These are phyloP conservation scores for Candida sphagnicola DNA, from an alignment of 805 yeast species.

Conservation along the genomic window DNA sequence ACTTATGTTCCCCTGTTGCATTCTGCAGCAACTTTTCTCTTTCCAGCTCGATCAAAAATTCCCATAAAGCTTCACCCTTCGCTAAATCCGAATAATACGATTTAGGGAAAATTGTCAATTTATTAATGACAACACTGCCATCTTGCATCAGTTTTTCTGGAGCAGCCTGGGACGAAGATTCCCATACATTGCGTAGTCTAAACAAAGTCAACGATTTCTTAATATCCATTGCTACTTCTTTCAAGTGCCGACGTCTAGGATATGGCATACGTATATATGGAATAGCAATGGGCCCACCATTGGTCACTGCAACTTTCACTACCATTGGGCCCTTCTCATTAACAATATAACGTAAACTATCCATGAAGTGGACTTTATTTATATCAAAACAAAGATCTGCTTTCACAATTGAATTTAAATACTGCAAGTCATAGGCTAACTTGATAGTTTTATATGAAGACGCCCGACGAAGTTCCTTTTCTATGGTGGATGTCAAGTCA, in stretches of 20 bases:
- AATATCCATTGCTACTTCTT: conserved; percentile 27
- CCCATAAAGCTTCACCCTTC: conserved; percentile 34
- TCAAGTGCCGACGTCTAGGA: conserved; percentile 13
- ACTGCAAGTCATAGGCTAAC: conserved; percentile 29
- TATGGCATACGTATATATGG: conserved; percentile 27
- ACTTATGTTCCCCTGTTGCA: too few species aligned
- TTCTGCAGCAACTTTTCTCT: not conserved
- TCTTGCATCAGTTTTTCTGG: conserved; percentile 15
- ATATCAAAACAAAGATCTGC: conserved; percentile 32
- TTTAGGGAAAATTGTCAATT: conserved; percentile 25
- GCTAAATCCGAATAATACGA: conserved; percentile 22
- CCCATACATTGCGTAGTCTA: conserved; percentile 29
- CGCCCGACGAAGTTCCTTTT: conserved; percentile 19
- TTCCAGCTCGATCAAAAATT: conserved; percentile 16
- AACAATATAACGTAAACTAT: conserved; percentile 16
- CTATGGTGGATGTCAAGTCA: conserved; percentile 4
- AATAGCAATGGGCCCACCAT: conserved; percentile 28
- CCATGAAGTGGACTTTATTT: conserved; percentile 22
- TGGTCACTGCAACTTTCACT: conserved; percentile 25
- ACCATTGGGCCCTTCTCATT: conserved; percentile 33
- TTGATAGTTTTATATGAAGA: conserved; percentile 15
- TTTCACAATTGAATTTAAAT: conserved; percentile 26
- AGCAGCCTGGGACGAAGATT: conserved; percentile 7
- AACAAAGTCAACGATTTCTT: conserved; percentile 22
- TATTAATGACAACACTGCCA: conserved; percentile 27